Evolutionary conservation across 1,284 basidiomycete species (phyloP), one percentile per base, ranked within the genome.

Genomic region (Porogramme epimiltina): DNA sequence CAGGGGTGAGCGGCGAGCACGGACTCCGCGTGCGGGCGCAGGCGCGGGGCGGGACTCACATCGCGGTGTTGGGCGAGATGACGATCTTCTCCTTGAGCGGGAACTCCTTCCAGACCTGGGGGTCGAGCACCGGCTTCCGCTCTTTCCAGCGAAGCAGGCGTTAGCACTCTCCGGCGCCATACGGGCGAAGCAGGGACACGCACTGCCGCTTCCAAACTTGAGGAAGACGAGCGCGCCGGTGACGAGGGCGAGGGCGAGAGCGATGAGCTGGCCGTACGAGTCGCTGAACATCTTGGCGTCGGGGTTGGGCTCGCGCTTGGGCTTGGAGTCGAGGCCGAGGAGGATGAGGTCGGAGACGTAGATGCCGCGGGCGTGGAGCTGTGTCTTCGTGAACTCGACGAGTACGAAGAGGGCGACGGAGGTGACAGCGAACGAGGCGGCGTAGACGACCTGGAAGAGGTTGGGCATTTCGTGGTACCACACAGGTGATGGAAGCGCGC

Each of bases 11-110:
- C 40, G 50, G 25, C 28, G 39, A 43, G 46, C 11, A 8, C 15
- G 42, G 24, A 40, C 24, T 42, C 39, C 15, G n/a, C n/a, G n/a
- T n/a, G n/a, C n/a, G n/a, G n/a, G 37, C 34, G 40, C 38, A 43
- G 23, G 31, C n/a, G 20, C 40, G 47, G 28, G n/a, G 38, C 40
- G 28, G 19, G 45, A 73, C 85, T 58, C 64, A 96, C 91, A 95
- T 79, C 54, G 95, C 94, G 45, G 95, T 97, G 75, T 99, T 99
- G 58, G 89, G 90, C n/a, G 95, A 97, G 54, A 98, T 78, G 61
- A 84, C 76, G 44, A 85, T 87, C 74, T 95, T 97, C 64, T 91
- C 80, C 55, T 79, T 74, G 50, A 99, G 82, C 43, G 87, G 81
- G 76, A 92, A 98, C 55, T 88, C 77, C 66, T 91, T 82, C 88